Evolutionary conservation across 2,329 filamentous ascomycete genomes (phyloP), one percentile per base, ranked within the genome.

Genomic region (Cladobotryum protrusum): DNA sequence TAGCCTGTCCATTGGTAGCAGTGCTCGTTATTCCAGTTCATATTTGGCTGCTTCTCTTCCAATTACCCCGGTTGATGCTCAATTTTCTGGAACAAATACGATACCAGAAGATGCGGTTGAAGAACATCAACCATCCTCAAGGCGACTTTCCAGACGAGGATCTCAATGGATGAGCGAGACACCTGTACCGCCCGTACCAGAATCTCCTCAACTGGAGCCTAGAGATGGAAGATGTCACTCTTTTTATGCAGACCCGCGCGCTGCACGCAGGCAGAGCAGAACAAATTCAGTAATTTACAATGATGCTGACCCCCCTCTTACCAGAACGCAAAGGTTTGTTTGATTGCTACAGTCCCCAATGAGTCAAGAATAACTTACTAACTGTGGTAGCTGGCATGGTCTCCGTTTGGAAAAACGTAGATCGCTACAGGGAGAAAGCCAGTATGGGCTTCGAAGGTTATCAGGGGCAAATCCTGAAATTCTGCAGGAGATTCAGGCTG

Each of bases 11-110:
- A 39, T 48, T n/a, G 48, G 54, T 13, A 47, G 36, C 33, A 47
- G 49, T 36, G 53, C 59, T 37, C 62, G 59, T 20, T 67, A 60
- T 47, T 64, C 63, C 49, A 64, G 61, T 45, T 63, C 59, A 35
- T 66, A 66, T 54, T 59, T 65, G 39, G 59, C 61, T 29, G 63
- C 59, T 32, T 63, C 61, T 17, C 50, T 46, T 48, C 56, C 42
- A 43, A 57, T 48, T n/a, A 49, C 43, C 47, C 44, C 36, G 6
- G 48, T 50, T 18, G 43, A 52, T 33, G 42, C 49, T 3, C 37
- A 34, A 44, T 34, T 44, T 2, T 1, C 41, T n/a, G 29, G 46
- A 14, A 32, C 34, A 17, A 20, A 42, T n/a, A 41, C 19, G 32
- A n/a, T 43, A 15, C 37, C 29, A 5, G 50, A 52, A 15, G 40